Evolutionary conservation across 1,139 yeast species (phyloP).

Genomic region (Candida sp.): DNA sequence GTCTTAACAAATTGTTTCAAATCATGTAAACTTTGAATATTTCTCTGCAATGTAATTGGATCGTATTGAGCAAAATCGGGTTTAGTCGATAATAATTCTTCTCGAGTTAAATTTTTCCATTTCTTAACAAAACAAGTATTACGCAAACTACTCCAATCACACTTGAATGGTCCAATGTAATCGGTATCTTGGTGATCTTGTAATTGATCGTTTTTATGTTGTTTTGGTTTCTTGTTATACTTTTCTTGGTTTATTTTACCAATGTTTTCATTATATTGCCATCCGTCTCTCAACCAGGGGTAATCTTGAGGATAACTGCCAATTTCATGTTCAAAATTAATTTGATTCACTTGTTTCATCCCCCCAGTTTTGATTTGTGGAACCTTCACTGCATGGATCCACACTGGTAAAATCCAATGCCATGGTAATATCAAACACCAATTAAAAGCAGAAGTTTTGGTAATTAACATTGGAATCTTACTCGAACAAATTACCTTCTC

Average conservation of each 20-base stretch:
- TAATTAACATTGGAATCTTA: slow-evolving; percentile 59
- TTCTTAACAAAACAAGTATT: slow-evolving; percentile 10
- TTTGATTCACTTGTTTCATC: slow-evolving; percentile 67
- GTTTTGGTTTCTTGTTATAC: slow-evolving; percentile 54
- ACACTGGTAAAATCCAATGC: slow-evolving; percentile 87
- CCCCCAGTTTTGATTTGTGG: slow-evolving; percentile 73
- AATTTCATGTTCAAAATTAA: slow-evolving; percentile 54
- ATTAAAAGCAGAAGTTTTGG: slow-evolving; percentile 38
- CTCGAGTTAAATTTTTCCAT: slow-evolving; percentile 36
- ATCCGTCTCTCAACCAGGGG: slow-evolving; percentile 63
- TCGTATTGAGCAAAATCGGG: slow-evolving; percentile 56
- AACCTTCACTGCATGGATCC: slow-evolving; percentile 63
- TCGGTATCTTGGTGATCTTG: slow-evolving; percentile 29
- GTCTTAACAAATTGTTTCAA: slow-evolving; percentile 29
- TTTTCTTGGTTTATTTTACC: slow-evolving; percentile 37
- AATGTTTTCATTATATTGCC: slow-evolving; percentile 42
- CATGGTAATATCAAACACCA: slow-evolving; percentile 75
- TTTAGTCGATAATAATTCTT: slow-evolving; percentile 11
- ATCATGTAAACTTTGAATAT: slow-evolving; percentile 35
- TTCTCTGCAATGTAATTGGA: slow-evolving; percentile 24
- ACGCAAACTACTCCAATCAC: slow-evolving; percentile 71
- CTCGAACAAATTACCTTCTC: slow-evolving; percentile 23
- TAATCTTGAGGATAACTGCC: slow-evolving; percentile 71
- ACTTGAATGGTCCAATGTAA: slow-evolving; percentile 47
- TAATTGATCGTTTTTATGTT: slow-evolving; percentile 41